These are phyloP conservation scores for Lupinus albus DNA, from an alignment of 306 rosid genomes.

Conservation along the genomic window DNA sequence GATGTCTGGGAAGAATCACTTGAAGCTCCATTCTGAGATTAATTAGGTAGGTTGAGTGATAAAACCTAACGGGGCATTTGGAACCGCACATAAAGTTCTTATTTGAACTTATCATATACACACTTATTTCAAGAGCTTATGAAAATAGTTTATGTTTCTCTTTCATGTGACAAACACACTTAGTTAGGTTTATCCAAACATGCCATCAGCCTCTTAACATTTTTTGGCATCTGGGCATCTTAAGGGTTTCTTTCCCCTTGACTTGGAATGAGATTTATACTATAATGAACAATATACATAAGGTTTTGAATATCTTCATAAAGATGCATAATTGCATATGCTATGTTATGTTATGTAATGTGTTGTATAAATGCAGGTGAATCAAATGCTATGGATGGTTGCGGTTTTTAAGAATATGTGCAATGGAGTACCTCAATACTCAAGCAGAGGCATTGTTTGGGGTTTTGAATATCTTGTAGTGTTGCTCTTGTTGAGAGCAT, in stretches of 20 bases:
- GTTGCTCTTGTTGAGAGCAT: constrained; percentile 33
- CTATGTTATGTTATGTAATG: too few species aligned
- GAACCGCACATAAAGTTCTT: too few species aligned
- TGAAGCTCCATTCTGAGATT: constrained; percentile 92
- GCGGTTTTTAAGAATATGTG: constrained; percentile 33
- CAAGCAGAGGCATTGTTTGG: constrained; percentile 28
- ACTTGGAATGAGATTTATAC: not conserved
- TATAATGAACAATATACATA: not conserved
- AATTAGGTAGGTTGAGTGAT: constrained; percentile 45
- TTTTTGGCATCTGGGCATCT: too few species aligned
- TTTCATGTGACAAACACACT: too few species aligned
- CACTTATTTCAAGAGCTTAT: too few species aligned
- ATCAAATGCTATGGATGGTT: constrained; percentile 34
- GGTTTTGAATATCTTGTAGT: constrained; percentile 33
- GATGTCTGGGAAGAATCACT: constrained; percentile 99
- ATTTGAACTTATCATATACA: too few species aligned
- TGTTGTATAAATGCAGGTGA: constrained; percentile 50
- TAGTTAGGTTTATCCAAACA: too few species aligned
- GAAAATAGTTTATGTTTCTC: too few species aligned
- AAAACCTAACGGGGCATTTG: too few species aligned
- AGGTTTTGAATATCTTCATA: not conserved
- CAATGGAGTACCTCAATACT: not conserved
- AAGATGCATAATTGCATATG: not conserved
- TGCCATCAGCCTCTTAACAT: too few species aligned
- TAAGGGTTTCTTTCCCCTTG: not conserved